Conservation (phyloP, 2,329 filamentous ascomycete genomes). For the Botrytis porri region DNA sequence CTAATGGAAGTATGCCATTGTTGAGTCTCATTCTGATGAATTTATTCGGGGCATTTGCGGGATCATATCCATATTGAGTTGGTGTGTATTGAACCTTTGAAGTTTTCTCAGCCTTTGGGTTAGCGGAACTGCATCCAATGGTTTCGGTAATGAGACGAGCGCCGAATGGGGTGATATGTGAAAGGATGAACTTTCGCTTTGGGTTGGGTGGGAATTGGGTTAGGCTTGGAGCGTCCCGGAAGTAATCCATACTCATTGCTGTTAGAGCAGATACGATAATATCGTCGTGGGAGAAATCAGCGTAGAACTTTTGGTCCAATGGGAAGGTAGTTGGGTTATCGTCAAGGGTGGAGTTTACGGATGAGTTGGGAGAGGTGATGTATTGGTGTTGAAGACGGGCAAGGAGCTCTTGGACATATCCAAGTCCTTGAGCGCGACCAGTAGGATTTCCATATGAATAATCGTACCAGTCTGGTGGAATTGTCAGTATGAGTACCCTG, state of each 20-base stretch:
- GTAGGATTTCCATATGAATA: conserved; percentile 76
- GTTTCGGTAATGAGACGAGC: conserved; percentile 54
- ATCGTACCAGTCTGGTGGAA: conserved; percentile 54
- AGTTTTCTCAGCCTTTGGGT: conserved; percentile 42
- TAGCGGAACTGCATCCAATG: conserved; percentile 46
- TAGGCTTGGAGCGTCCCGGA: conserved; percentile 47
- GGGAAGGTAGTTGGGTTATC: conserved; percentile 67
- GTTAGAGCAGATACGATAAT: conserved; percentile 67
- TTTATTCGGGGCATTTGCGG: conserved; percentile 44
- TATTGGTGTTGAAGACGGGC: conserved; percentile 67
- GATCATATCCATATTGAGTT: conserved; percentile 46
- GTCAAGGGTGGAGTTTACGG: conserved; percentile 73
- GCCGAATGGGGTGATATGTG: conserved; percentile 53
- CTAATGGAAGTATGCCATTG: conserved; percentile 47
- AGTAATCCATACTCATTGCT: conserved; percentile 54
- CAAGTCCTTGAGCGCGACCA: conserved; percentile 78
- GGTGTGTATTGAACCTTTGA: conserved; percentile 44
- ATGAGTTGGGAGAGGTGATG: conserved; percentile 68
- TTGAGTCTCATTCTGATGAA: conserved; percentile 51
- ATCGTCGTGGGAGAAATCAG: conserved; percentile 89
- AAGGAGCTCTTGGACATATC: conserved; percentile 81
- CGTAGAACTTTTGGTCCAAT: conserved; percentile 64
- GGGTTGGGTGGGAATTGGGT: conserved; percentile 44
- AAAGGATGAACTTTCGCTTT: conserved; percentile 48
- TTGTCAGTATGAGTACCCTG: background rate